phyloP scores from a whole-genome alignment of 1,284 basidiomycete genomes.

The Mycosarcoma mackinlayi region DNA sequence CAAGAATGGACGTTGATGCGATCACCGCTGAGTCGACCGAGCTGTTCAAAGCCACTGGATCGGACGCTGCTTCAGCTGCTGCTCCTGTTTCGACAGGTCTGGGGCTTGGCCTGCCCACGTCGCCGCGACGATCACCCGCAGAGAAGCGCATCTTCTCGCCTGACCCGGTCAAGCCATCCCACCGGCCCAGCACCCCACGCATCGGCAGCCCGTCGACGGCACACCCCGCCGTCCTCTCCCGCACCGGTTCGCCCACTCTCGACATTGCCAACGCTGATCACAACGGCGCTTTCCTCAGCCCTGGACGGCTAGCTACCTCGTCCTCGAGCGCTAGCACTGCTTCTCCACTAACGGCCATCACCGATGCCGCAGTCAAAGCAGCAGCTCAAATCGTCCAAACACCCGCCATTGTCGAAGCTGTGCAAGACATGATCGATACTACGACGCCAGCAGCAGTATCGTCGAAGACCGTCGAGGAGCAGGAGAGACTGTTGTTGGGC shows the following conservation, averaged over 20 bases:
- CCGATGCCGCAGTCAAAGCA: conserved; percentile 2
- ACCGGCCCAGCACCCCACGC: conserved; percentile 31
- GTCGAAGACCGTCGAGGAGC: not conserved
- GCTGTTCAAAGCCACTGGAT: conserved; percentile 16
- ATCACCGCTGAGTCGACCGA: conserved; percentile 38
- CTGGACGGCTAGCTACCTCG: not conserved
- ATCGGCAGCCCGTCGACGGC: conserved; percentile 37
- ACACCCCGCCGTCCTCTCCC: conserved; percentile 13
- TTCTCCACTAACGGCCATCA: not conserved
- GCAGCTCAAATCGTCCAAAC: conserved; percentile 10
- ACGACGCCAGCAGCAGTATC: not conserved
- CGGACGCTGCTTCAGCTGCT: conserved; percentile 6
- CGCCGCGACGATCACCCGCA: conserved; percentile 15
- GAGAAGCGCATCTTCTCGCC: conserved; percentile 38
- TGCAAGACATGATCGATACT: not conserved
- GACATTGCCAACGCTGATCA: conserved; percentile 7
- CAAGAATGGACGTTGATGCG: conserved; percentile 33
- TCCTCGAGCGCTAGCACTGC: not conserved
- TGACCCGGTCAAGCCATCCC: conserved; percentile 40
- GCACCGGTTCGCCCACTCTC: conserved; percentile 22
- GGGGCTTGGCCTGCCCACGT: conserved; percentile 20
- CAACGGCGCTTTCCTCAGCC: conserved; percentile 7
- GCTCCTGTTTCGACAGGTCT: conserved; percentile 7
- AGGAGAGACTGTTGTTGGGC: conserved; percentile 1
- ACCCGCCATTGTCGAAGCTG: conserved; percentile 4